Conservation (phyloP, 2,329 filamentous ascomycete species). For the Atkinsonella hypoxylon region DNA sequence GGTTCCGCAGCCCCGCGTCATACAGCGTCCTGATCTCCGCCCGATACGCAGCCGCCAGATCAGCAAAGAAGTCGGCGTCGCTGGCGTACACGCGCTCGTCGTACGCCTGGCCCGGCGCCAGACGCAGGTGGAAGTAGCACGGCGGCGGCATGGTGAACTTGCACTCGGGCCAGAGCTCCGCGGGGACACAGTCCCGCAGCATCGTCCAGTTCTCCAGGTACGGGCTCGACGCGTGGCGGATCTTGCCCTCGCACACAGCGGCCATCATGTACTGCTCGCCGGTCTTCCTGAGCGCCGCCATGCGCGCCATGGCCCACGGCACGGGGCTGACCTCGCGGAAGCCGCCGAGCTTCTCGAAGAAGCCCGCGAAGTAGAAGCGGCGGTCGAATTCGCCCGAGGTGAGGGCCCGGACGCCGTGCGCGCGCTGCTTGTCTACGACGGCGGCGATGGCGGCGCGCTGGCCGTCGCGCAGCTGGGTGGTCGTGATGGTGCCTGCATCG, state of each 20-base stretch:
- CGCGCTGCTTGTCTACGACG: conserved; percentile 52
- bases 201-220: conserved; percentile 32
- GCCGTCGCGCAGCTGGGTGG: conserved; percentile 35
- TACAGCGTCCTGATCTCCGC: conserved; percentile 43
- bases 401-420: conserved; percentile 49
- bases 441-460: conserved; percentile 53
- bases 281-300: conserved; percentile 25
- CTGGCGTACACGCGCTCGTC: conserved; percentile 37
- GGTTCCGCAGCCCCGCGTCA: conserved; percentile 40
- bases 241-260: conserved; percentile 29
- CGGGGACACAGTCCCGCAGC: conserved; percentile 32
- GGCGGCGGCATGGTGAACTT: conserved; percentile 58
- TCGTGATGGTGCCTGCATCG: conserved; percentile 34
- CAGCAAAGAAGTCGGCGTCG: conserved; percentile 44
- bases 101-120: conserved; percentile 41
- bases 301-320: conserved; percentile 24
- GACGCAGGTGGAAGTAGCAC: conserved; percentile 51
- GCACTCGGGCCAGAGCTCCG: conserved; percentile 48
- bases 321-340: conserved; percentile 27
- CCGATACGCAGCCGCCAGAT: conserved; percentile 43
- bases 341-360: conserved; percentile 34
- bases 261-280: conserved; percentile 28
- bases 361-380: conserved; percentile 36
- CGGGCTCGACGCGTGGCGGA: conserved; percentile 27
- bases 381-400: conserved; percentile 58